Percentiles rank a stretch among this genome's conserved stretches.
phyloP scores from a whole-genome alignment of 768 basidiomycete genomes.

The Russula lepida region DNA sequence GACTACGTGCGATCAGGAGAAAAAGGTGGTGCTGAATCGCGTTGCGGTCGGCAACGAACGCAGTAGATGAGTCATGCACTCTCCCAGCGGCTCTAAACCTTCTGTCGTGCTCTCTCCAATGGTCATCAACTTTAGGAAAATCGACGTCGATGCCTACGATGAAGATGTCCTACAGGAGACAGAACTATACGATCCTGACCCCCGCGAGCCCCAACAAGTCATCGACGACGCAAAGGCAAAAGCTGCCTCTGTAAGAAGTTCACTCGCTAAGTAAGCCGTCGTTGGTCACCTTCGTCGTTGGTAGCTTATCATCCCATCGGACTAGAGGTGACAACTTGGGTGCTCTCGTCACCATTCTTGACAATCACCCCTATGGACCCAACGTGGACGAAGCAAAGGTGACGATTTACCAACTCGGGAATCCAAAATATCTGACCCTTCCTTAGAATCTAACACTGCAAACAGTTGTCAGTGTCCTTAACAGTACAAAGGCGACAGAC shows the following conservation, averaged over 20 bases:
- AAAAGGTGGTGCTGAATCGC: background rate
- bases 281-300: background rate
- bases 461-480: constrained; percentile 79
- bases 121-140: constrained; percentile 73
- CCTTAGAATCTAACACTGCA: constrained; percentile 68
- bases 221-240: constrained; percentile 71
- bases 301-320: background rate
- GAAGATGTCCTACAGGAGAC: constrained; percentile 81
- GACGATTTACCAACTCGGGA: constrained; percentile 13
- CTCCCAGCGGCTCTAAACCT: background rate
- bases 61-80: background rate
- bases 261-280: constrained; percentile 59
- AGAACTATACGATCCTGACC: constrained; percentile 83
- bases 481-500: constrained; percentile 87
- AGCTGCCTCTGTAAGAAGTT: constrained; percentile 58
- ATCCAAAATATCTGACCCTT: background rate
- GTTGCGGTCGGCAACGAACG: background rate
- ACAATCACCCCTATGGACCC: constrained; percentile 82
- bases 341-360: constrained; percentile 62
- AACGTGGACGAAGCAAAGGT: constrained; percentile 90
- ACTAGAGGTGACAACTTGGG: constrained; percentile 67
- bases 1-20: constrained; percentile 3
- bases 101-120: constrained; percentile 17
- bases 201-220: constrained; percentile 65
- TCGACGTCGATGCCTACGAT: constrained; percentile 89